Evolutionary conservation across 2,329 filamentous ascomycete species (phyloP).

Genomic region (Trichoderma sp.): DNA sequence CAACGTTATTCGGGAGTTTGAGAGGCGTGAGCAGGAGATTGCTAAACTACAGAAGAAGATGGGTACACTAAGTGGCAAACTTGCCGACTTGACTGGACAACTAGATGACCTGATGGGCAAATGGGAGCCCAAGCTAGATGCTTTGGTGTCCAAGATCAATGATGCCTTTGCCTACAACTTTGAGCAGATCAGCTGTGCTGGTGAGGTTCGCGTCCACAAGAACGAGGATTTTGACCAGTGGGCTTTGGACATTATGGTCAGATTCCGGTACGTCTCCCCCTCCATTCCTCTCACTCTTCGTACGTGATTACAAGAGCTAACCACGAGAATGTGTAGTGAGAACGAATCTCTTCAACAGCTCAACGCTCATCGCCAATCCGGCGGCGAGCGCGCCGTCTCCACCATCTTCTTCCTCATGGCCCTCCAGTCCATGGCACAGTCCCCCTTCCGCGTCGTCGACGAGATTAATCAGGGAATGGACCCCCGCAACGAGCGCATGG

Average conservation of each 20-base stretch:
- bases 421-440: constrained; percentile 87
- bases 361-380: constrained; percentile 90
- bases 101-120: constrained; percentile 67
- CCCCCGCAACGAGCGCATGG: constrained; percentile 95
- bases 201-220: constrained; percentile 86
- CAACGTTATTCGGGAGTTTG: constrained; percentile 74
- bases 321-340: constrained; percentile 47
- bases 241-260: constrained; percentile 92
- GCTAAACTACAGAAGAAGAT: constrained; percentile 60
- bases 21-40: constrained; percentile 71
- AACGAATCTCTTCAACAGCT: constrained; percentile 82
- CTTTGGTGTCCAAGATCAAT: constrained; percentile 77
- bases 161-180: constrained; percentile 93
- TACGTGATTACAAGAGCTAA: background rate
- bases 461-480: constrained; percentile 99
- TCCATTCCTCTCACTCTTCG: background rate
- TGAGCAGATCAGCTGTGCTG: constrained; percentile 88
- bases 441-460: constrained; percentile 96
- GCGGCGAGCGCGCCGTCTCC: constrained; percentile 91
- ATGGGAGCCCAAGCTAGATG: constrained; percentile 85
- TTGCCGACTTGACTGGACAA: constrained; percentile 56
- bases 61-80: constrained; percentile 52
- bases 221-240: constrained; percentile 92
- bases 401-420: constrained; percentile 99
- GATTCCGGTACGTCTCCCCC: constrained; percentile 71